Evolutionary conservation across 495 filamentous ascomycete species (phyloP), one percentile per base, ranked within the genome.

Genomic region (Penicillium chermesinum): DNA sequence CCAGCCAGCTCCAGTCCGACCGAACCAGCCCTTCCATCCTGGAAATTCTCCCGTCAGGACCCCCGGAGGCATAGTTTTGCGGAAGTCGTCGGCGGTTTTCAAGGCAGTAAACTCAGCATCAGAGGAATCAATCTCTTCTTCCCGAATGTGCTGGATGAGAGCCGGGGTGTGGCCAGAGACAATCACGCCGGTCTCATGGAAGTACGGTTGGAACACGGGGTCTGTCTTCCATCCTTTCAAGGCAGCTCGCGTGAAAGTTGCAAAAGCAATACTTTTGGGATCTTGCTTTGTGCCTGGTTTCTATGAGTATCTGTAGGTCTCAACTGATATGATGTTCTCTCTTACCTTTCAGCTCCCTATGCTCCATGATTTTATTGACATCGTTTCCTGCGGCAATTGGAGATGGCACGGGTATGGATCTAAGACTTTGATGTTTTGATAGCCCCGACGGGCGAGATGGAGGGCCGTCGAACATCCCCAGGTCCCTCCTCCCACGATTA

Each of bases 361-460:
- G 66, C 52, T 80, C 76, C 58, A 78, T 72, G 43, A 79, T 79
- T 45, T 79, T 79, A 41, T 81, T 81, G 14, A 81, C 53, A 45
- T 79, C 77, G 48, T 79, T 80, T 2, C 76, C 76, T 2, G 76
- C 74, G 14, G 73, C 62, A 46, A 76, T 77, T n/a, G 69, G 60
- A 2, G 75, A 78, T 2, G 77, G 77, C 7, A 78, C 0, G 53
- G 45, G 42, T 72, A 54, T 5, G 63, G 58, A 52, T 80, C 77
- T 1, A 79, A 57, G 12, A 79, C 75, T 0, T 59, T 73, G 44
- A 79, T 64, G 50, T 71, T 61, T 21, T 45, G 58, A 55, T 76
- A 76, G 30, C 75, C 75, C 22, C 70, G 63, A 0, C 75, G 66
- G 13, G 68, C 75, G 0, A 80, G 54, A 50, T 78, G 64, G 9